These are phyloP conservation scores for Boletus tylopilopsis DNA, from an alignment of 768 basidiomycete species.

Conservation along the genomic window DNA sequence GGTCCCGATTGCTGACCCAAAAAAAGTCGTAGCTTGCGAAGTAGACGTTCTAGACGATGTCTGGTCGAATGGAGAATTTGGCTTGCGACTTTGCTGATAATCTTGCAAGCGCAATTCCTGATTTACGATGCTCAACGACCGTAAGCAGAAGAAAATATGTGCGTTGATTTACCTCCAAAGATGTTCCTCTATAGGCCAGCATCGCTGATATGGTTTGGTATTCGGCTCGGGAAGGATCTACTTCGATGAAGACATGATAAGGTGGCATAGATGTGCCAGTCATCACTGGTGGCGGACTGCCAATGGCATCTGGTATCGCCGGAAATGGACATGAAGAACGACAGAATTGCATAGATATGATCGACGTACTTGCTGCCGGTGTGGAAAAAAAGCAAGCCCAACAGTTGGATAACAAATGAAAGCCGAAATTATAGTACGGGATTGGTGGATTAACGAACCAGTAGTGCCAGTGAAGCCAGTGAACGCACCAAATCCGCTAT, in stretches of 20 bases:
- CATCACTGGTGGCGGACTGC: constrained; percentile 51
- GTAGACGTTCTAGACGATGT: constrained; percentile 28
- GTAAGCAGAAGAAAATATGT: neutral
- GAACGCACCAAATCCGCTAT: too few relatives aligned
- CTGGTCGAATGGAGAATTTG: constrained; percentile 60
- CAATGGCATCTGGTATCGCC: constrained; percentile 37
- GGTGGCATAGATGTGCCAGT: constrained; percentile 68
- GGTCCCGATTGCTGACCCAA: constrained; percentile 25
- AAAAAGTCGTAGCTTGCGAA: constrained; percentile 24
- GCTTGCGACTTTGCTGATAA: constrained; percentile 70
- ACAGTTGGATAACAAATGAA: too few relatives aligned
- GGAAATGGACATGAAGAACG: constrained; percentile 9
- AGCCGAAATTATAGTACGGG: too few relatives aligned
- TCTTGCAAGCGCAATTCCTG: constrained; percentile 78
- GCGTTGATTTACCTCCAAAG: constrained; percentile 56
- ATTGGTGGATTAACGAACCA: too few relatives aligned
- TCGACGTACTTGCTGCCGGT: constrained; percentile 28
- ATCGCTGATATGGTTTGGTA: constrained; percentile 83
- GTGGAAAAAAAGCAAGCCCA: too few relatives aligned
- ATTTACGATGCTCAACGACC: constrained; percentile 2
- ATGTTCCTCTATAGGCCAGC: constrained; percentile 73
- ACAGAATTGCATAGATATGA: neutral
- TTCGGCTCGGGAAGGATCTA: constrained; percentile 58
- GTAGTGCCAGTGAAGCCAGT: too few relatives aligned
- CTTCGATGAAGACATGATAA: constrained; percentile 59